Conservation (phyloP, 2,329 filamentous ascomycete genomes). For the Monosporascus sp. region DNA sequence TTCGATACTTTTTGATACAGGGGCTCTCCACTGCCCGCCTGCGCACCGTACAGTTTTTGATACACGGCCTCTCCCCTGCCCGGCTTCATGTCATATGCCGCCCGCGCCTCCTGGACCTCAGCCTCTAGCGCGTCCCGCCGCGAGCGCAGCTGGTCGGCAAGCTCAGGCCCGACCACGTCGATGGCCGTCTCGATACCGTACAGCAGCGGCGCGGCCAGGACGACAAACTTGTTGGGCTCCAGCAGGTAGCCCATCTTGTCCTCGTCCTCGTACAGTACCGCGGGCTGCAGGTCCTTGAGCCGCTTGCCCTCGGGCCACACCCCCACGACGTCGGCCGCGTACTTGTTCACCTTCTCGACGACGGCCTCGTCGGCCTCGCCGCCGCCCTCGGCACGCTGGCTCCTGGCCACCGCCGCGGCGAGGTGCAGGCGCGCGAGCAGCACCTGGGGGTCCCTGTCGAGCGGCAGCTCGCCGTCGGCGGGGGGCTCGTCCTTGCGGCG, state of each 20-base stretch:
- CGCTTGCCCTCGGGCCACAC: slow-evolving; percentile 36
- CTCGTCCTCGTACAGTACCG: slow-evolving; percentile 20
- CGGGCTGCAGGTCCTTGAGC: slow-evolving; percentile 31
- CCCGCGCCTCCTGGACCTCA: slow-evolving; percentile 29
- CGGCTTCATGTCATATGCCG: slow-evolving; percentile 10
- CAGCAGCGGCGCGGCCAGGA: slow-evolving; percentile 30
- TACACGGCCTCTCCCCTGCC: slow-evolving; percentile 23
- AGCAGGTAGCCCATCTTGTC: slow-evolving; percentile 27
- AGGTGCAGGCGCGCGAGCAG: slow-evolving; percentile 38
- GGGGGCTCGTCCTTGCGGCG: slow-evolving; percentile 6
- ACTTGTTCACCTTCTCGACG: slow-evolving; percentile 30
- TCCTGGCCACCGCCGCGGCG: slow-evolving; percentile 33
- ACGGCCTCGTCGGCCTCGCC: slow-evolving; percentile 1
- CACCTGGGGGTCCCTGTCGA: slow-evolving; percentile 38
- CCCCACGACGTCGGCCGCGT: slow-evolving; percentile 30
- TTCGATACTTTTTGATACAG: background rate
- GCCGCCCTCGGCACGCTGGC: background rate
- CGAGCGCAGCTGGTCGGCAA: slow-evolving; percentile 32
- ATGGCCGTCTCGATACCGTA: slow-evolving; percentile 41
- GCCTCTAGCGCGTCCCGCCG: slow-evolving; percentile 32
- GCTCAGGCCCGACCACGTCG: slow-evolving; percentile 32
- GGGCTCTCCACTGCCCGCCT: too few relatives aligned
- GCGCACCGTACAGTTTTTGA: slow-evolving; percentile 22
- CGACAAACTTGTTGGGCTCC: slow-evolving; percentile 29
- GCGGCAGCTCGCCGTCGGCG: slow-evolving; percentile 18